These are phyloP conservation scores for Euphorbia lathyris DNA, from an alignment of 345 rosid species.

Conservation along the genomic window DNA sequence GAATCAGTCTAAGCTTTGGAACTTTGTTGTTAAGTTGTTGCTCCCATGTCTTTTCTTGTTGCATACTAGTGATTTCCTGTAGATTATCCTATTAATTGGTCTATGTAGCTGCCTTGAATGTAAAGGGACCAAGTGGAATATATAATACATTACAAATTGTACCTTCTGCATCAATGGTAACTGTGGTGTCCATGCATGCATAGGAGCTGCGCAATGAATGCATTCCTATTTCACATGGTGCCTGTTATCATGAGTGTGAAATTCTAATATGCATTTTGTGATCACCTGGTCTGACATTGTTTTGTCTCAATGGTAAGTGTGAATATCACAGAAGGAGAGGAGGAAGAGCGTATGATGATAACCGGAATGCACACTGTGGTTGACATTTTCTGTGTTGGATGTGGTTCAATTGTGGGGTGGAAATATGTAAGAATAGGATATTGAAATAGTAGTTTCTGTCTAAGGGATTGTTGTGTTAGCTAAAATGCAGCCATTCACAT, in stretches of 20 bases:
- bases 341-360: constrained; percentile 65
- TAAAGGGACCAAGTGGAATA: not conserved
- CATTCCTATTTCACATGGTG: not conserved
- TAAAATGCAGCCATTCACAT: not conserved
- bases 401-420: constrained; percentile 86
- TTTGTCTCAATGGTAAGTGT: constrained; percentile 37
- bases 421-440: constrained; percentile 56
- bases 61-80: not conserved
- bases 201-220: not conserved
- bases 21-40: not conserved
- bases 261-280: not conserved
- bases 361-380: constrained; percentile 81
- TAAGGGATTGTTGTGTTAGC: not conserved
- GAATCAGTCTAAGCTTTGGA: not conserved
- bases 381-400: constrained; percentile 72
- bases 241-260: not conserved
- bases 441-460: not conserved
- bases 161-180: not conserved
- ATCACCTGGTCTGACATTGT: constrained; percentile 13
- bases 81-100: not conserved
- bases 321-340: constrained; percentile 57
- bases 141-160: not conserved
- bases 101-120: not conserved
- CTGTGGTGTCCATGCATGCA: not conserved
- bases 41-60: not conserved